Evolutionary conservation across 2,329 filamentous ascomycete species (phyloP).

Genomic region (Aspergillus fructus): DNA sequence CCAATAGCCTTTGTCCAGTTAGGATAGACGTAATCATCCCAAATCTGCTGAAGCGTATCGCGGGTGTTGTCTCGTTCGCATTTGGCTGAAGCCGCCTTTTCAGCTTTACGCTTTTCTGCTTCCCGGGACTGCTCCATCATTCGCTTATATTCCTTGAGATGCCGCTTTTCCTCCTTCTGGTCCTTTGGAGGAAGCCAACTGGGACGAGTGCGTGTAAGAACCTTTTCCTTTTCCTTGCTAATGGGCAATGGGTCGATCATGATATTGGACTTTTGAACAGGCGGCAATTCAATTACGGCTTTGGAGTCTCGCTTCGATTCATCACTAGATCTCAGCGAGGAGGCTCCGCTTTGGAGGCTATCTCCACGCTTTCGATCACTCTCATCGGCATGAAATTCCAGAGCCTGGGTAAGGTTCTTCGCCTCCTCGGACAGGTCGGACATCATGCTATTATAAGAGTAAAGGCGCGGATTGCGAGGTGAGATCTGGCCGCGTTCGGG

Average conservation of each 20-base stretch:
- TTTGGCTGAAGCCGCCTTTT: conserved; percentile 47
- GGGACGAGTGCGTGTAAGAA: conserved; percentile 65
- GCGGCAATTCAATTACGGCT: conserved; percentile 54
- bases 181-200: conserved; percentile 69
- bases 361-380: conserved; percentile 46
- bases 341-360: conserved; percentile 45
- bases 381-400: conserved; percentile 59
- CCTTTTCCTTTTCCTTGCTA: conserved; percentile 66
- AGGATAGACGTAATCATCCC: conserved; percentile 61
- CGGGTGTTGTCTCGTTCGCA: conserved; percentile 53
- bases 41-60: conserved; percentile 57
- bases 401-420: conserved; percentile 57
- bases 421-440: conserved; percentile 61
- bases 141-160: conserved; percentile 70
- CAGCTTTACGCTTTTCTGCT: conserved; percentile 52
- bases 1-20: conserved; percentile 58
- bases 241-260: conserved; percentile 66
- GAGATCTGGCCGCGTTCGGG: conserved; percentile 43
- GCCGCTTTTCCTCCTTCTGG: conserved; percentile 84
- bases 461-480: conserved; percentile 48
- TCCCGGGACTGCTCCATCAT: conserved; percentile 65
- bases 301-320: conserved; percentile 39
- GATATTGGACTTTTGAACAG: conserved; percentile 61
- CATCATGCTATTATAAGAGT: conserved; percentile 60
- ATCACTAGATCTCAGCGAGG: conserved; percentile 36